Conservation (phyloP, 2,329 filamentous ascomycete genomes). For the Sarocladium brachiariae region DNA sequence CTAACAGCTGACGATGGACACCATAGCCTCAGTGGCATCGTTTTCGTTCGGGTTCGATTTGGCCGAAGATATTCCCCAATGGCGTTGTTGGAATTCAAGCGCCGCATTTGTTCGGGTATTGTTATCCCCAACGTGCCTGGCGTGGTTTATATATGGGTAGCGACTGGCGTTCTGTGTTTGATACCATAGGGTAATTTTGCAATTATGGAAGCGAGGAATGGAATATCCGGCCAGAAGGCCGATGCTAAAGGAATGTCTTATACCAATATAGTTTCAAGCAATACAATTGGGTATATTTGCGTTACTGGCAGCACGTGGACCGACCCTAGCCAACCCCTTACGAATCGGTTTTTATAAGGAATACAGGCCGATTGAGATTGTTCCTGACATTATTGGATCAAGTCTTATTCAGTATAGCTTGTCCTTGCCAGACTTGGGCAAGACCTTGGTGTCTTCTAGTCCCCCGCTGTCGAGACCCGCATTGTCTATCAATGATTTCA, state of each 20-base stretch:
- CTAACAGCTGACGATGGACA: constrained; percentile 23
- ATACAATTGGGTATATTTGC: too few relatives aligned
- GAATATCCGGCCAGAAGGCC: background rate
- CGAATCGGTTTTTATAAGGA: too few relatives aligned
- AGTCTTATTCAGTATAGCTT: too few relatives aligned
- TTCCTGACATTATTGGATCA: too few relatives aligned
- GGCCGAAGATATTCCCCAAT: background rate
- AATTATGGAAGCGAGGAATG: constrained; percentile 1
- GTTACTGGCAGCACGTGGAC: too few relatives aligned
- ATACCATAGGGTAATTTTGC: constrained; percentile 1
- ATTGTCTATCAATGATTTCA: too few relatives aligned
- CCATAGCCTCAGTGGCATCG: background rate
- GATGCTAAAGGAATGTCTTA: background rate
- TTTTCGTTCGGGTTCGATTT: background rate
- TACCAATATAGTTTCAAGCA: background rate
- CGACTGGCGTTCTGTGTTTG: constrained; percentile 1
- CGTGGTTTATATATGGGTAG: constrained; percentile 1
- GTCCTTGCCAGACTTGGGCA: too few relatives aligned
- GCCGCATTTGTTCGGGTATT: background rate
- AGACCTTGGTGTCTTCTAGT: too few relatives aligned
- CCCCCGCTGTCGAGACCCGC: too few relatives aligned
- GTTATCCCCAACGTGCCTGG: background rate
- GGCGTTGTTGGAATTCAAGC: constrained; percentile 7
- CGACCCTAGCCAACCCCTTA: too few relatives aligned
- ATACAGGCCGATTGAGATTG: too few relatives aligned